Evolutionary conservation across 305 asterid genomes (phyloP).

Genomic region (Rubia tinctorum): DNA sequence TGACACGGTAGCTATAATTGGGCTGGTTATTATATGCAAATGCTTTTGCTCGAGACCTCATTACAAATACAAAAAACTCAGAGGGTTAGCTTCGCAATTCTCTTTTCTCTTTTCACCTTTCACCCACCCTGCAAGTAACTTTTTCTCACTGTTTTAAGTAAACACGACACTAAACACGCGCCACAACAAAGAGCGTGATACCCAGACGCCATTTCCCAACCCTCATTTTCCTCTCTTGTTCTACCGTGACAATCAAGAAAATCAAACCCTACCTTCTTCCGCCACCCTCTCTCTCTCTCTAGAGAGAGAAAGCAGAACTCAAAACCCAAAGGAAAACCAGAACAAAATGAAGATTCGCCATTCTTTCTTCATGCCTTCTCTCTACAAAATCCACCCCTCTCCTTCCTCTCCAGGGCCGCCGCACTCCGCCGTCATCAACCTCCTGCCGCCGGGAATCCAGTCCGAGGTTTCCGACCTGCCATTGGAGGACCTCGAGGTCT

Average conservation of each 20-base stretch:
- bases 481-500: slow-evolving; percentile 49
- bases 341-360: slow-evolving; percentile 47
- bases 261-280: slow-evolving; percentile 19
- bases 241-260: slow-evolving; percentile 29
- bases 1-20: too few species aligned
- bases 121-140: too few species aligned
- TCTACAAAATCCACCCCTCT: slow-evolving; percentile 63
- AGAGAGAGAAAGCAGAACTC: not conserved
- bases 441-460: slow-evolving; percentile 59
- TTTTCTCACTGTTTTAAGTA: too few species aligned
- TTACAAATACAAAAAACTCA: too few species aligned
- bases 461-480: slow-evolving; percentile 45
- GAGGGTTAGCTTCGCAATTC: too few species aligned
- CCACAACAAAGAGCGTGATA: not conserved
- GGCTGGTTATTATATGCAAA: too few species aligned
- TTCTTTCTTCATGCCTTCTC: not conserved
- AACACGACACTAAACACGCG: not conserved
- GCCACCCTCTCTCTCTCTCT: not conserved
- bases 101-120: too few species aligned
- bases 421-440: slow-evolving; percentile 28
- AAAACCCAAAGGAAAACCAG: not conserved
- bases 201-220: not conserved
- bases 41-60: too few species aligned
- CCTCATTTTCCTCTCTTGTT: not conserved
- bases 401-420: slow-evolving; percentile 18